Percentiles rank a stretch among this genome's conserved stretches.
Evolutionary conservation across 345 rosid genomes (phyloP).

Genomic region (Populus euphratica): DNA sequence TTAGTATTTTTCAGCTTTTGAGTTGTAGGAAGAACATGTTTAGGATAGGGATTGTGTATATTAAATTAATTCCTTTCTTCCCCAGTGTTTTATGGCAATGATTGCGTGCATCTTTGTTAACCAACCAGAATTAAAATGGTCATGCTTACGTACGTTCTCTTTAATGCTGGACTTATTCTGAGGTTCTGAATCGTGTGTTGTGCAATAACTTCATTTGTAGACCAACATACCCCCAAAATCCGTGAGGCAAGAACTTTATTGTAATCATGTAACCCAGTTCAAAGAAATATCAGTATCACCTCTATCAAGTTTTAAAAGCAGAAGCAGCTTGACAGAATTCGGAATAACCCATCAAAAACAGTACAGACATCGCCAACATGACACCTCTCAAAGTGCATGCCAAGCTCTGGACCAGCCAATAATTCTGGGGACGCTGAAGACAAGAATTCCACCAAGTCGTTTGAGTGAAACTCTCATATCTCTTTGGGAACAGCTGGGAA

Average conservation of each 20-base stretch:
- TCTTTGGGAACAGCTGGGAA: conserved; percentile 64
- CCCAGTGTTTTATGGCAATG: conserved; percentile 4
- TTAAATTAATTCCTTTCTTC: conserved; percentile 5
- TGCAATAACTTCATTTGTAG: too few species aligned
- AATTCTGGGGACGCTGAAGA: conserved; percentile 67
- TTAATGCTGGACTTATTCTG: background rate
- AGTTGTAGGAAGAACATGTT: conserved; percentile 21
- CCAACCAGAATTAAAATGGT: conserved; percentile 4
- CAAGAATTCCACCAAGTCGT: conserved; percentile 82
- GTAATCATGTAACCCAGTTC: conserved; percentile 92
- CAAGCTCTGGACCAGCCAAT: conserved; percentile 39
- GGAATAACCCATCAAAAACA: conserved; percentile 70
- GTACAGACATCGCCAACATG: conserved; percentile 95
- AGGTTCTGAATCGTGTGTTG: too few species aligned
- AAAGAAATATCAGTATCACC: conserved; percentile 89
- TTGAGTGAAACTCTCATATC: conserved; percentile 69
- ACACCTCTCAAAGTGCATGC: conserved; percentile 62
- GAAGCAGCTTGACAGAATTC: conserved; percentile 90
- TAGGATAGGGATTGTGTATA: conserved; percentile 17
- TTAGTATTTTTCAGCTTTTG: conserved; percentile 10
- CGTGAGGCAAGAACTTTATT: conserved; percentile 92
- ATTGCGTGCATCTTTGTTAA: background rate
- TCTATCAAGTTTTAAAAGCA: conserved; percentile 69
- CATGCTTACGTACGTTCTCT: too few species aligned
- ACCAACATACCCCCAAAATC: conserved; percentile 43